Conservation (phyloP, 352 stramenopile species). For the Globisporangium alternatum region DNA sequence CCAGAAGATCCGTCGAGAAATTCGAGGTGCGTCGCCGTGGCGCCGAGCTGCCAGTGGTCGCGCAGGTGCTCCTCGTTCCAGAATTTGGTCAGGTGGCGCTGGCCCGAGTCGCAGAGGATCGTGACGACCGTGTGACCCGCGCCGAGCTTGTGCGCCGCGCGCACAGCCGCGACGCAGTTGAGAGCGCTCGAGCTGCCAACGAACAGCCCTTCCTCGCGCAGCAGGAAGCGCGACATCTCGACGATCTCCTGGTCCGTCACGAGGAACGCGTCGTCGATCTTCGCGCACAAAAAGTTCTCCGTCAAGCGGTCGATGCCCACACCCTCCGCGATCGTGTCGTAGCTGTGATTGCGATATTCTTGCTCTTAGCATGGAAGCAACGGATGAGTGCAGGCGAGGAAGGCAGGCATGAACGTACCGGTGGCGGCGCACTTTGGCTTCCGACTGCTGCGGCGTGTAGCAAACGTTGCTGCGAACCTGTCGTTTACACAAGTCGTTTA, state of each 20-base stretch:
- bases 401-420: conserved; percentile 27
- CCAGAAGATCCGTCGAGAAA: conserved; percentile 70
- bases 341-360: conserved; percentile 41
- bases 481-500: neutral
- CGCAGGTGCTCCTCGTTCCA: conserved; percentile 79
- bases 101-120: conserved; percentile 86
- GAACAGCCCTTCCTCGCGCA: conserved; percentile 95
- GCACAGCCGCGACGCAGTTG: conserved; percentile 84
- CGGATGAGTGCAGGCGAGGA: too few relatives aligned
- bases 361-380: too few relatives aligned
- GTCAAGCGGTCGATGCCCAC: conserved; percentile 98
- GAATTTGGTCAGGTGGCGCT: conserved; percentile 89
- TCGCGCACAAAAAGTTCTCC: conserved; percentile 92
- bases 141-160: conserved; percentile 66
- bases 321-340: conserved; percentile 97
- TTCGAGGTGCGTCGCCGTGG: conserved; percentile 52
- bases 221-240: conserved; percentile 96
- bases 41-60: conserved; percentile 60
- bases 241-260: conserved; percentile 96
- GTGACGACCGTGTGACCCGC: conserved; percentile 84
- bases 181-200: conserved; percentile 89
- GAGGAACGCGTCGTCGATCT: conserved; percentile 86
- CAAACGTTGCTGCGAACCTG: conserved; percentile 92
- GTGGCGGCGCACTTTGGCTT: conserved; percentile 91
- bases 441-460: conserved; percentile 93